Evolutionary conservation across 2,329 filamentous ascomycete species (phyloP), one percentile per base, ranked within the genome.

Genomic region (Ophiobolus disseminans): DNA sequence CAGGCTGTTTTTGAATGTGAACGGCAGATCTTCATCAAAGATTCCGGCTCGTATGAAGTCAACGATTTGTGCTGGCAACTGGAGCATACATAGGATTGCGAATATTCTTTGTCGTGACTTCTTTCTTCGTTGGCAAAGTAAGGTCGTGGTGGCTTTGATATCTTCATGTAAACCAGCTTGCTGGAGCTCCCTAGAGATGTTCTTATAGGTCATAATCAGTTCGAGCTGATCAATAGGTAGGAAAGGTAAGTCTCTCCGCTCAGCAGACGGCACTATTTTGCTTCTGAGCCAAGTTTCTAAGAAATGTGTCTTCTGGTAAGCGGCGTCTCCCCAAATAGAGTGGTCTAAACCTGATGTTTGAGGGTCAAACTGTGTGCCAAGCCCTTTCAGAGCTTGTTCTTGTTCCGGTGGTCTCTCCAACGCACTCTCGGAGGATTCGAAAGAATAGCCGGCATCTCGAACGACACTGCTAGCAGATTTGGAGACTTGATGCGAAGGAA

Each of bases 11-110:
- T 38, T 16, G 32, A 49, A 39, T 5, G 13, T 21, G 16, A 49
- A 49, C 2, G 46, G 46, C 13, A 49, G 34, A 20, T 49, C 46
- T 14, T 14, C 16, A 30, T 49, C 46, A 20, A 22, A 40, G 13
- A 49, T 16, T 2, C 13, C 25, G 20, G 25, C 25, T 17, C 26
- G 6, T 6, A 44, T 34, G 21, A 49, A 43, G 4, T 31, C 20
- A n/a, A 13, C 17, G 26, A 49, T 44, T 6, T 25, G 11, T 4
- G 13, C 20, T 4, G 36, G 13, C 22, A 38, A 34, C 10, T 40
- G 19, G 9, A 49, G 19, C 40, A 49, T 39, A 13, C 38, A 41
- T 11, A 49, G 23, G 11, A 49, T 31, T 2, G 46, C 46, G 16
- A 49, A 49, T 9, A 49, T 30, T 17, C 34, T 39, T 23, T 35